Base-by-base conservation (phyloP, 208 protist species). In the Acanthamoeba quina region DNA sequence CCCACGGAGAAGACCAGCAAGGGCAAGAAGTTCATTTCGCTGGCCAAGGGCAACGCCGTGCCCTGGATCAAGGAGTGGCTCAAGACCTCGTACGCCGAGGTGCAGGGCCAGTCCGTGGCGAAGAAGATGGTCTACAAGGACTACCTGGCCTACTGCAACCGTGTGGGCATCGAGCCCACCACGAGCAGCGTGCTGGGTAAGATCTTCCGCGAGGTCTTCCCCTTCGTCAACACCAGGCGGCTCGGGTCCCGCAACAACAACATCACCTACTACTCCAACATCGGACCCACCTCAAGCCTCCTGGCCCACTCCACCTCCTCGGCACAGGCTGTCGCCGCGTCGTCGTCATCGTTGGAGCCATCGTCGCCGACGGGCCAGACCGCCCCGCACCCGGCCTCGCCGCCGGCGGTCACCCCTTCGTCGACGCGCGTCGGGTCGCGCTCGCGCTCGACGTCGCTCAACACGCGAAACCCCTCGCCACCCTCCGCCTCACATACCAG, bases 121-220 rank as follows among this genome's bases (percentile, higher is more conserved):
- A 86, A 86, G 78, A 86, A 86, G 78, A 86, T 86, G 78, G 78
- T 86, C 24, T 86, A 86, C 78, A 86, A 86, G 52, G 78, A 86
- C 52, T 86, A 86, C 78, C 29, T 86, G 47, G 78, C 78, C 47
- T 86, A 86, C 78, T 86, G 78, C 78, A 86, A 86, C n/a, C 78
- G 78, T 19, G 78, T 86, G 78, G 78, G 78, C 26, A 86, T 86
- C 47, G 78, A 86, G 29, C 78, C 78, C 49, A 86, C 78, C 11
- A 86, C 78, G 5, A 86, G 78, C 78, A 86, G 78, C 78, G 78
- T 86, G 78, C 78, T 86, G 44, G 78, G 78, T 49, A 86, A 86
- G 78, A 86, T 86, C 49, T 86, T 86, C 78, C 78, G 78, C 52
- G 78, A 86, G 78, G 78, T 86, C 49, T 86, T 86, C 78, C 78